These are phyloP conservation scores for Candida saitoana DNA, from an alignment of 805 yeast genomes.

Conservation along the genomic window DNA sequence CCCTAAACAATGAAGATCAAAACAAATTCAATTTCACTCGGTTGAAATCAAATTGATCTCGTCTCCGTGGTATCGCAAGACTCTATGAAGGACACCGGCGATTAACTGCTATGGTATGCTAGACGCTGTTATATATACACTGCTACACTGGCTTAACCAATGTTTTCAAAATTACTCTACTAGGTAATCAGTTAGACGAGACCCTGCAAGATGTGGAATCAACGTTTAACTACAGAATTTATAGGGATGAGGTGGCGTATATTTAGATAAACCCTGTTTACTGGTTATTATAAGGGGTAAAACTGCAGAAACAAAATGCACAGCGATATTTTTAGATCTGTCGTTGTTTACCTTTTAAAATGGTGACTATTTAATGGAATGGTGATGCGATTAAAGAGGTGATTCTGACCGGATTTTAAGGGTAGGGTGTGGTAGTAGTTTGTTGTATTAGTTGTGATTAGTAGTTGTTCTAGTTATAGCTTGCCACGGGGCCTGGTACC, in stretches of 20 bases:
- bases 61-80: background rate
- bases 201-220: background rate
- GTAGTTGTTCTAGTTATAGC: too few species aligned
- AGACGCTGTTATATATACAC: background rate
- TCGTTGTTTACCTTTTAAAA: background rate
- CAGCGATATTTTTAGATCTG: background rate
- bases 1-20: background rate
- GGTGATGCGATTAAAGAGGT: too few species aligned
- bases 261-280: background rate
- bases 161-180: background rate
- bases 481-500: too few species aligned
- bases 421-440: too few species aligned
- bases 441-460: too few species aligned
- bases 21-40: background rate
- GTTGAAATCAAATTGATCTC: background rate
- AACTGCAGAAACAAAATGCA: too few species aligned
- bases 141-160: background rate
- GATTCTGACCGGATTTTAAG: too few species aligned
- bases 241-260: background rate
- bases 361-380: too few species aligned
- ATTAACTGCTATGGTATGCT: background rate
- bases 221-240: too few species aligned
- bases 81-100: background rate
- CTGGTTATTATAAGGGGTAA: background rate
- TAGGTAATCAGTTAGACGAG: background rate